Conservation (phyloP, 176 grass and related monocot genomes). For the Aegilops speltoides region DNA sequence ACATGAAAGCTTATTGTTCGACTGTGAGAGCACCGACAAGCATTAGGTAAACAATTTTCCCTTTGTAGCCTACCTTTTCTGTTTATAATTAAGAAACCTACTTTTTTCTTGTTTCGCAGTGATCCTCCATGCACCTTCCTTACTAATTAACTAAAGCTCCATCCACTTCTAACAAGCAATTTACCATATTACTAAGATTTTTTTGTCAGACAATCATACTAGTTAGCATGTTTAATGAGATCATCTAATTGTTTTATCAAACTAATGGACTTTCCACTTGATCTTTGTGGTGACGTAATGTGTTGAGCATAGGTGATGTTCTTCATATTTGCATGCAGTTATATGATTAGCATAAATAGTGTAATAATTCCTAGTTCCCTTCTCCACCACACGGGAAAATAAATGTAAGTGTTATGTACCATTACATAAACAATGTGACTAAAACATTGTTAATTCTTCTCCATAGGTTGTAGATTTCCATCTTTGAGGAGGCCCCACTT, state of each 20-base stretch:
- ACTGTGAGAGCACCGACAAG: not conserved
- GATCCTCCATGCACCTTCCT: not conserved
- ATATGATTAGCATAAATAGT: not conserved
- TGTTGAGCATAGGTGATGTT: too few species aligned
- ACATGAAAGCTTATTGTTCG: not conserved
- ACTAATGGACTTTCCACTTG: too few species aligned
- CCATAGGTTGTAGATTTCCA: not conserved
- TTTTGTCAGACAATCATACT: too few species aligned
- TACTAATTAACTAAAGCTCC: not conserved
- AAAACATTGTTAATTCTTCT: not conserved
- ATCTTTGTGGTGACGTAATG: too few species aligned
- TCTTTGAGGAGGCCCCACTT: not conserved
- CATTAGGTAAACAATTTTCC: not conserved
- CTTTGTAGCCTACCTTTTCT: not conserved
- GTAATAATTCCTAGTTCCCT: not conserved
- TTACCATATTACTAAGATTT: not conserved
- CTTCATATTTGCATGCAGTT: not conserved
- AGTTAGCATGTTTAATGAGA: too few species aligned
- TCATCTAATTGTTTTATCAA: too few species aligned
- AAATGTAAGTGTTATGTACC: not conserved
- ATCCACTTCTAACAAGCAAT: not conserved
- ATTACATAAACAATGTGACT: not conserved
- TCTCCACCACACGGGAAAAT: not conserved
- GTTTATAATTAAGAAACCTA: not conserved
- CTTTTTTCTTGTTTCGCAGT: not conserved